phyloP scores from a whole-genome alignment of 306 rosid genomes.

The Canavalia gladiata region DNA sequence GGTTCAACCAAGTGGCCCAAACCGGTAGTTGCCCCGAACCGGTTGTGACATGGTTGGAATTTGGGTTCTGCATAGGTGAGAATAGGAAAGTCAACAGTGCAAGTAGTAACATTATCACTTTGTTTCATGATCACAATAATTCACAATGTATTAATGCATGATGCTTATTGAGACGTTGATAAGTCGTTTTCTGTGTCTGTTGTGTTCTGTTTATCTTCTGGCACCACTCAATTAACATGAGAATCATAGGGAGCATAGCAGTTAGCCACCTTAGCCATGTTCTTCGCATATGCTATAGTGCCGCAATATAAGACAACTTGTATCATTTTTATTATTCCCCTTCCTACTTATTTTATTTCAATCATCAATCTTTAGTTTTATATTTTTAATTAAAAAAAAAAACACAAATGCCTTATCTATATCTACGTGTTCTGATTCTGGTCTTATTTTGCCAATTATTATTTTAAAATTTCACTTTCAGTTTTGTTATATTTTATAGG shows the following conservation, averaged over 20 bases:
- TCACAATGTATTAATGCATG: slow-evolving; percentile 12
- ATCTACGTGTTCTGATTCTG: slow-evolving; percentile 36
- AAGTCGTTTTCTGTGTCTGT: slow-evolving; percentile 20
- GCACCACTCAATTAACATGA: slow-evolving; percentile 32
- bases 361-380: slow-evolving; percentile 15
- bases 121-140: slow-evolving; percentile 38
- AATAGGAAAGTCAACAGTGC: slow-evolving; percentile 36
- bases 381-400: not conserved
- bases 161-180: not conserved
- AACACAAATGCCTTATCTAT: not conserved
- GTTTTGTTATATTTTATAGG: slow-evolving; percentile 53
- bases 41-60: slow-evolving; percentile 65
- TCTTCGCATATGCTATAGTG: slow-evolving; percentile 43
- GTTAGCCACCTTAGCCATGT: slow-evolving; percentile 57
- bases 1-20: slow-evolving; percentile 63
- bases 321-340: slow-evolving; percentile 26
- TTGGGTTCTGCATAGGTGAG: slow-evolving; percentile 86
- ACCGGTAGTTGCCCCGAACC: slow-evolving; percentile 57
- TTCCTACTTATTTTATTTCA: slow-evolving; percentile 31
- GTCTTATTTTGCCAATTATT: slow-evolving; percentile 34
- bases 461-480: not conserved
- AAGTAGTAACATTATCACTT: slow-evolving; percentile 4
- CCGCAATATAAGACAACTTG: slow-evolving; percentile 50
- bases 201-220: slow-evolving; percentile 35
- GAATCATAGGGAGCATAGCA: slow-evolving; percentile 32